Percentiles rank a stretch among this genome's conserved stretches.
phyloP scores from a whole-genome alignment of 768 basidiomycete species.

The Mycena crocata region DNA sequence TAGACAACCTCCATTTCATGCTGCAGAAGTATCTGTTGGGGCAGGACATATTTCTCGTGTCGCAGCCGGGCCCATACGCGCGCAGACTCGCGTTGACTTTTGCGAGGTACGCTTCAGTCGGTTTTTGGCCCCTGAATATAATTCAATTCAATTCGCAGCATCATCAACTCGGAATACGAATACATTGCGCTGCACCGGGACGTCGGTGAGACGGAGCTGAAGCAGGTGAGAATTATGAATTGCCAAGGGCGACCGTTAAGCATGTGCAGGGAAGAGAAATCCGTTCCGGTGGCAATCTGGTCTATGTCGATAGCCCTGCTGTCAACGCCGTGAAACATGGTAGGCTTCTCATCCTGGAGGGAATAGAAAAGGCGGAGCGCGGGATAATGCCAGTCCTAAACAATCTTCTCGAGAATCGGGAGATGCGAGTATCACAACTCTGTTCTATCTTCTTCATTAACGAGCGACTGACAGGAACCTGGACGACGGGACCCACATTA shows the following conservation, averaged over 20 bases:
- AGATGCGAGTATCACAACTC: constrained; percentile 58
- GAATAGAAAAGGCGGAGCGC: constrained; percentile 78
- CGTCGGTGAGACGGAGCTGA: constrained; percentile 79
- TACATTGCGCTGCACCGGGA: constrained; percentile 75
- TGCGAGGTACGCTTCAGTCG: constrained; percentile 56
- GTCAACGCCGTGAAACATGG: constrained; percentile 76
- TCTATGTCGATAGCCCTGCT: constrained; percentile 77
- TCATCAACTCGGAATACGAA: constrained; percentile 77
- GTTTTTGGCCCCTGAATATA: neutral
- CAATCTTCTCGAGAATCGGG: constrained; percentile 77
- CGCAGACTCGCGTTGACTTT: constrained; percentile 71
- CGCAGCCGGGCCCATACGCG: constrained; percentile 77
- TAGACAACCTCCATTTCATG: constrained; percentile 72
- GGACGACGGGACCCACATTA: constrained; percentile 77
- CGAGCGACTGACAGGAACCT: constrained; percentile 62
- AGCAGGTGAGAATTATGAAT: constrained; percentile 55
- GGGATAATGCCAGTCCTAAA: constrained; percentile 82
- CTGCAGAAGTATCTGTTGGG: constrained; percentile 76
- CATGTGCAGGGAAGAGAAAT: constrained; percentile 67
- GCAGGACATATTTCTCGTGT: constrained; percentile 74
- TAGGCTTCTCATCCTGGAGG: constrained; percentile 73
- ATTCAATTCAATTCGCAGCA: constrained; percentile 40
- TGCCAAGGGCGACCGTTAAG: neutral
- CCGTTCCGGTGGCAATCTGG: constrained; percentile 66
- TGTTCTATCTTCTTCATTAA: constrained; percentile 8